These are phyloP conservation scores for Termitomyces bulborhizus DNA, from an alignment of 768 basidiomycete genomes.

Conservation along the genomic window DNA sequence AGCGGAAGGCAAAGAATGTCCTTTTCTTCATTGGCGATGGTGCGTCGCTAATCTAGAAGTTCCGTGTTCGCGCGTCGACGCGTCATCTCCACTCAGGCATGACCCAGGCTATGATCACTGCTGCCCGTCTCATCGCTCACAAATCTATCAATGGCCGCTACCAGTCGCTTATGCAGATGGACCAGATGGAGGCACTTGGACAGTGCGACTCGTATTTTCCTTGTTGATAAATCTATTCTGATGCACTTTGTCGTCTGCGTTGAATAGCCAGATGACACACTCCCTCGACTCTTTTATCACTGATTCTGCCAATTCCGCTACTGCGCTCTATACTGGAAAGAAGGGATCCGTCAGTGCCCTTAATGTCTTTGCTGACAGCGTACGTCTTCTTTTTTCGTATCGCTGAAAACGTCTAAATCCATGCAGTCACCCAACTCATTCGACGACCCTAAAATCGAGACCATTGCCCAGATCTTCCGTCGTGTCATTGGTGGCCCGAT, in stretches of 20 bases:
- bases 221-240: slow-evolving; percentile 4
- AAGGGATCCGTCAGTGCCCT: slow-evolving; percentile 36
- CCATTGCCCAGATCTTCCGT: slow-evolving; percentile 39
- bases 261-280: slow-evolving; percentile 36
- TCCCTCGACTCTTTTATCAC: slow-evolving; percentile 42
- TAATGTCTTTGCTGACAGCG: slow-evolving; percentile 37
- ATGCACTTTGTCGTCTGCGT: too few relatives aligned
- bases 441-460: slow-evolving; percentile 39
- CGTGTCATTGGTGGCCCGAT: slow-evolving; percentile 31
- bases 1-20: slow-evolving; percentile 35
- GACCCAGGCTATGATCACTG: slow-evolving; percentile 44
- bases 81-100: slow-evolving; percentile 25
- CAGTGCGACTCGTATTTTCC: slow-evolving; percentile 21
- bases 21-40: slow-evolving; percentile 43
- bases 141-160: slow-evolving; percentile 42
- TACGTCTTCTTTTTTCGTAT: slow-evolving; percentile 13
- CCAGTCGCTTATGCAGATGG: slow-evolving; percentile 41
- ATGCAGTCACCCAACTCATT: slow-evolving; percentile 31
- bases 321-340: slow-evolving; percentile 39
- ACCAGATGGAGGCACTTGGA: slow-evolving; percentile 39
- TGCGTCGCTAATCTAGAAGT: slow-evolving; percentile 10
- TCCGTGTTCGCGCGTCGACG: neutral
- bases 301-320: slow-evolving; percentile 42
- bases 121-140: slow-evolving; percentile 38
- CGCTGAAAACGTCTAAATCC: neutral